phyloP scores from a whole-genome alignment of 495 filamentous ascomycete species.

The Penicillium flavigenum region DNA sequence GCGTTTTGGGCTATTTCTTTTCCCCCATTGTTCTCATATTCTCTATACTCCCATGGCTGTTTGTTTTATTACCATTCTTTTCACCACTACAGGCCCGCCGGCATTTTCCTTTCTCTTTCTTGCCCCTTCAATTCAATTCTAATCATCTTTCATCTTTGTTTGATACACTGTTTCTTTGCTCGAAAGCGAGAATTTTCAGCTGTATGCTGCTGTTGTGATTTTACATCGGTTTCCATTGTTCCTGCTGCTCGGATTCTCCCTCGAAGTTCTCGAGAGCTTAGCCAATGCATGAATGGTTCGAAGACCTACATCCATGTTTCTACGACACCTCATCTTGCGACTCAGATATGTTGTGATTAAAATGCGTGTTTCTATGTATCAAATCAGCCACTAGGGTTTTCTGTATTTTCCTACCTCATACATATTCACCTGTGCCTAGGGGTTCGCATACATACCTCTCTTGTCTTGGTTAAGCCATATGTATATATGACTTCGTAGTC shows the following conservation, averaged over 20 bases:
- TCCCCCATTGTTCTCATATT: constrained; percentile 14
- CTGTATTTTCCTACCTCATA: no score
- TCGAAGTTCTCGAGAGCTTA: neutral
- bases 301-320: neutral
- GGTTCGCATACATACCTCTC: no score
- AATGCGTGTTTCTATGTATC: no score
- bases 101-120: constrained; percentile 10
- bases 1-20: neutral
- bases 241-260: neutral
- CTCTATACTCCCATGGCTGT: constrained; percentile 26
- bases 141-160: constrained; percentile 1
- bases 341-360: no score
- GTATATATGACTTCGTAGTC: no score
- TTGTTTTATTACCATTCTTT: constrained; percentile 24
- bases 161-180: constrained; percentile 12
- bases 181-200: neutral
- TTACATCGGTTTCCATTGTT: neutral
- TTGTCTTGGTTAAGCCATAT: no score
- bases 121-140: constrained; percentile 9
- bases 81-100: constrained; percentile 4
- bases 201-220: neutral
- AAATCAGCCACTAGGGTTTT: no score
- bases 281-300: neutral
- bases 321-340: no score
- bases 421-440: no score